Conservation (phyloP, 495 filamentous ascomycete genomes). For the Penicillium pulvis region DNA sequence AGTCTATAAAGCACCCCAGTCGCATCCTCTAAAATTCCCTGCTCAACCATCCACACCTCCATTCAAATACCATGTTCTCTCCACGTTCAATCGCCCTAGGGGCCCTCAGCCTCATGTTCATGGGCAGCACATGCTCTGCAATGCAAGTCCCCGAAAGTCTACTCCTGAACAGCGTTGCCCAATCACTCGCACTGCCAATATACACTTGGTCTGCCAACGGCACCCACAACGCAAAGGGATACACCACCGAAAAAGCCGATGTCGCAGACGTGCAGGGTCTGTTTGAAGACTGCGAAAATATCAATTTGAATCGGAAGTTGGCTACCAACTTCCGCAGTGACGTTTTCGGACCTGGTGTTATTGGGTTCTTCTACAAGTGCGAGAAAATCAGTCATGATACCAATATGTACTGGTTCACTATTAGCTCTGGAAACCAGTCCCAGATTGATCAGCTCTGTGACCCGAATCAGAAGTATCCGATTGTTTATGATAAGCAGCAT, state of each 20-base stretch:
- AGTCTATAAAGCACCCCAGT: constrained; percentile 12
- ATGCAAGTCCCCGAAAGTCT: constrained; percentile 21
- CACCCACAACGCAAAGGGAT: constrained; percentile 31
- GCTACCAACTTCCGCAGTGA: constrained; percentile 31
- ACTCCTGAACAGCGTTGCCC: constrained; percentile 19
- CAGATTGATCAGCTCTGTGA: constrained; percentile 29
- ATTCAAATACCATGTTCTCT: constrained; percentile 2
- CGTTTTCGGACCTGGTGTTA: constrained; percentile 23
- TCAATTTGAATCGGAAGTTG: constrained; percentile 33
- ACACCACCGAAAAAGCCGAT: constrained; percentile 21
- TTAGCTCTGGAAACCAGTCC: constrained; percentile 22
- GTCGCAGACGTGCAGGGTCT: constrained; percentile 19
- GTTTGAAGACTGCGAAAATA: constrained; percentile 30
- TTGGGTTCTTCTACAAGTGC: constrained; percentile 32
- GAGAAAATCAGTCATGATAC: constrained; percentile 27
- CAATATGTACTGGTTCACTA: constrained; percentile 33
- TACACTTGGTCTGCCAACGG: constrained; percentile 34
- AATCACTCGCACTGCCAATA: constrained; percentile 24
- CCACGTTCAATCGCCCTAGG: not conserved
- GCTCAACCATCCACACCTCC: not conserved
- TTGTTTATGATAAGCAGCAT: constrained; percentile 29
- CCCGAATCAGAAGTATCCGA: constrained; percentile 23
- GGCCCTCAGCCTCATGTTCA: not conserved
- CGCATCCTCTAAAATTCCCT: not conserved
- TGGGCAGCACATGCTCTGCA: not conserved